A percentile compares a stretch with the other conserved stretches of the same genome.
Conservation (phyloP, 164 flowering plant genomes). For the Berberis thunbergii region DNA sequence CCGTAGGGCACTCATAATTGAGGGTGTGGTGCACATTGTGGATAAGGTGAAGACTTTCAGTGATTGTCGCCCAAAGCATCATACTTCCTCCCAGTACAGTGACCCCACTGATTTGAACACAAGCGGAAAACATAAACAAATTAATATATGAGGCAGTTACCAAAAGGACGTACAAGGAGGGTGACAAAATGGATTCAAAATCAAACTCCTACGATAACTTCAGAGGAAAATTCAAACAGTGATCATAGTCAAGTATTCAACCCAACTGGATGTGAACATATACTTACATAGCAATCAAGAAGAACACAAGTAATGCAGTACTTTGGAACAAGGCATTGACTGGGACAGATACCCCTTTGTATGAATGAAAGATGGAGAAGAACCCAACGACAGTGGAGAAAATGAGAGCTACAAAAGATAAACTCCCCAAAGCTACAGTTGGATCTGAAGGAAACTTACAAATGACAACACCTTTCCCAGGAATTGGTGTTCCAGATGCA, state of each 20-base stretch:
- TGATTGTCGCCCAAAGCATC: conserved; percentile 71
- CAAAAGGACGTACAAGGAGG: background rate
- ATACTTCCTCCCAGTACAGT: conserved; percentile 48
- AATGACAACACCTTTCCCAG: conserved; percentile 29
- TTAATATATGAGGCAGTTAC: background rate
- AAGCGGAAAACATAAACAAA: background rate
- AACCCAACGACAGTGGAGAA: conserved; percentile 33
- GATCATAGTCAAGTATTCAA: no score
- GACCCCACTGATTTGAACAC: conserved; percentile 28
- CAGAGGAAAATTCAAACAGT: no score
- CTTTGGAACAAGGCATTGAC: conserved; percentile 46
- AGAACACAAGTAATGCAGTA: conserved; percentile 50
- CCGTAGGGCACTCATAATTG: conserved; percentile 25
- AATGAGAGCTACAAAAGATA: conserved; percentile 33
- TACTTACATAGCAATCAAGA: conserved; percentile 66
- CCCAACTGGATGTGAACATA: background rate
- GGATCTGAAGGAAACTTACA: conserved; percentile 71
- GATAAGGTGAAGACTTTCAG: conserved; percentile 50
- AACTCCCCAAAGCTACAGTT: conserved; percentile 43
- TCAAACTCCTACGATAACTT: no score
- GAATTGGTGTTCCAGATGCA: conserved; percentile 35
- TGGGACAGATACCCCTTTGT: conserved; percentile 65
- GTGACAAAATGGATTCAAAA: background rate
- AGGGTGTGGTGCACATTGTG: conserved; percentile 26
- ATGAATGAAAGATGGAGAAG: conserved; percentile 51